A percentile compares a stretch with the other conserved stretches of the same genome.
Conservation (phyloP, 2,329 filamentous ascomycete species). For the Aspergillus sp. region DNA sequence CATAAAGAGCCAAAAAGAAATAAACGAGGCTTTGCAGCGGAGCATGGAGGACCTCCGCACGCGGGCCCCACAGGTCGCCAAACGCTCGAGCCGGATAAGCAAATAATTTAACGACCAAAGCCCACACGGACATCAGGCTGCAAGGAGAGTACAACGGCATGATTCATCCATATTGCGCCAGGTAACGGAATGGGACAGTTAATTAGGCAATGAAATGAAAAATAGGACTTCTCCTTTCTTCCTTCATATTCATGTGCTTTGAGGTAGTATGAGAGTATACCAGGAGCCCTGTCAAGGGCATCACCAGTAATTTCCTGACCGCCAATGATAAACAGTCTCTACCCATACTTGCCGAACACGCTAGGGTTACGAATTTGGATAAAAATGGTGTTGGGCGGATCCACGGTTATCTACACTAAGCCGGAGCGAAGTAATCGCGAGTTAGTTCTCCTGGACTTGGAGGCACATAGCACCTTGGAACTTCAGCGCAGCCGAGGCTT, state of each 20-base stretch:
- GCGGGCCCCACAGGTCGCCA: not conserved
- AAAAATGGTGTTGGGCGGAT: constrained; percentile 5
- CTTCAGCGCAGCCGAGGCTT: not conserved
- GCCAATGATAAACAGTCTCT: too few species aligned
- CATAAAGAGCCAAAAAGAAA: not conserved
- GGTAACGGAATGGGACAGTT: not conserved
- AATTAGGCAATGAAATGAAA: not conserved
- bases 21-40: not conserved
- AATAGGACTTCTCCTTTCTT: not conserved
- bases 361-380: too few species aligned
- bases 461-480: not conserved
- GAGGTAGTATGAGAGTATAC: not conserved
- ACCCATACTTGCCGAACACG: too few species aligned
- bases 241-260: not conserved
- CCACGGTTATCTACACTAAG: not conserved
- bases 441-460: not conserved
- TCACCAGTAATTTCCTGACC: too few species aligned
- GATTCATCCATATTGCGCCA: too few species aligned
- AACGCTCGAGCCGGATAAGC: not conserved
- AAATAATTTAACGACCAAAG: not conserved
- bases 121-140: too few species aligned
- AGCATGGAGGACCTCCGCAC: not conserved
- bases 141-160: too few species aligned
- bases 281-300: too few species aligned
- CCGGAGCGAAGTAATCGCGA: not conserved